Conservation (phyloP, 2,329 filamentous ascomycete species). For the Trichoderma sp. region DNA sequence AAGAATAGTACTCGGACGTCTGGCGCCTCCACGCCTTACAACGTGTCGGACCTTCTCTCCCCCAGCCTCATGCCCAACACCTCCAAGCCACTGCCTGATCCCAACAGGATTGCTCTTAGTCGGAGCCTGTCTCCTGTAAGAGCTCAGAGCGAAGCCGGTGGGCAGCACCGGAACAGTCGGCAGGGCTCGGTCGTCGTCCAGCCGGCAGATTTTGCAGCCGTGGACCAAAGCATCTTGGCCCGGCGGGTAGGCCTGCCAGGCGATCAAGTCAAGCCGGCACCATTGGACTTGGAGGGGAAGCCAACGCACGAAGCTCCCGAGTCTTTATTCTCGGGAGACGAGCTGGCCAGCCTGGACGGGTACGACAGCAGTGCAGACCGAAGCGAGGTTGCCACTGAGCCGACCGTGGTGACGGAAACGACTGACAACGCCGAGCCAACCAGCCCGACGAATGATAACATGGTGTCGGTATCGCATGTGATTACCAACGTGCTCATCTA, state of each 20-base stretch:
- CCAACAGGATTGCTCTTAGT: constrained; percentile 28
- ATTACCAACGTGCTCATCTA: constrained; percentile 76
- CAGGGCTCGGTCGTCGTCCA: constrained; percentile 45
- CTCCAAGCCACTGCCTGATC: constrained; percentile 41
- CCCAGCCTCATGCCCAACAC: constrained; percentile 36
- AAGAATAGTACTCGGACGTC: constrained; percentile 41
- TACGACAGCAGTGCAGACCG: constrained; percentile 21
- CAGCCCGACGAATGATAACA: constrained; percentile 26
- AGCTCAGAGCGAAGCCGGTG: constrained; percentile 27
- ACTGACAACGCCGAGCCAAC: constrained; percentile 19
- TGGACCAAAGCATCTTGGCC: constrained; percentile 60
- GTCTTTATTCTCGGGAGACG: constrained; percentile 20
- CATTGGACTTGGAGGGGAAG: constrained; percentile 43
- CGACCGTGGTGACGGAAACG: constrained; percentile 25
- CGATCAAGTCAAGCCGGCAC: constrained; percentile 43
- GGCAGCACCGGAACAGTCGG: constrained; percentile 31
- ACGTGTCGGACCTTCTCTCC: constrained; percentile 26
- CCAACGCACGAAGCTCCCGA: constrained; percentile 26
- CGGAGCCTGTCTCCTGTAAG: constrained; percentile 44
- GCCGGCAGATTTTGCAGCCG: constrained; percentile 58
- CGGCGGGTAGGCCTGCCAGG: constrained; percentile 50
- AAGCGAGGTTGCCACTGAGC: constrained; percentile 26
- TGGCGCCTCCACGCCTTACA: constrained; percentile 31
- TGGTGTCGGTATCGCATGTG: constrained; percentile 70
- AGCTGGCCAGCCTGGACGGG: constrained; percentile 20